phyloP scores from a whole-genome alignment of 1,139 yeast species.

The Hyphopichia burtonii region DNA sequence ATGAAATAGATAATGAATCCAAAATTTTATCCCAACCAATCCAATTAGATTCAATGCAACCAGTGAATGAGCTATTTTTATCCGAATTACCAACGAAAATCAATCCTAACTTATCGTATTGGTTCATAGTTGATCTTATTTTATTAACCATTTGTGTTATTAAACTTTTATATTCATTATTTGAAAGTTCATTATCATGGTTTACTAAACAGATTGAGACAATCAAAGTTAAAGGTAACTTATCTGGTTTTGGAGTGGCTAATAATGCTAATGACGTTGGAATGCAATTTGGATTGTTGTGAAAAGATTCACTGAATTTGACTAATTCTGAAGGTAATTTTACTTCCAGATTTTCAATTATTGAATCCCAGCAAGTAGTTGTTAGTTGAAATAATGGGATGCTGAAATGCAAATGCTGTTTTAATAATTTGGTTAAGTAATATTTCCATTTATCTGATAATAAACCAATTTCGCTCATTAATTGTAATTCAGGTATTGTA shows the following conservation, averaged over 20 bases:
- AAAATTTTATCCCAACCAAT: conserved; percentile 55
- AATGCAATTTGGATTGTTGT: conserved; percentile 23
- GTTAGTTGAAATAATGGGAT: conserved; percentile 50
- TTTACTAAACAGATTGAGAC: conserved; percentile 47
- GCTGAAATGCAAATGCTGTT: conserved; percentile 6
- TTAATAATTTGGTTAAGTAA: conserved; percentile 18
- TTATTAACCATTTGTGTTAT: conserved; percentile 26
- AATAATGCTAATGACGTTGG: conserved; percentile 36
- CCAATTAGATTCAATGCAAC: conserved; percentile 54
- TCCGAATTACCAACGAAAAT: conserved; percentile 54
- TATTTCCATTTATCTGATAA: conserved; percentile 44
- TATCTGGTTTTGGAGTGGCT: conserved; percentile 39
- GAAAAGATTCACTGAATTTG: conserved; percentile 32
- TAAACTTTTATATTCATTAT: conserved; percentile 30
- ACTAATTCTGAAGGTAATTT: conserved; percentile 41
- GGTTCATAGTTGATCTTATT: conserved; percentile 29
- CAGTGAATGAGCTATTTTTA: conserved; percentile 51
- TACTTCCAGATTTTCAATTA: conserved; percentile 12
- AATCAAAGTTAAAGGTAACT: conserved; percentile 46
- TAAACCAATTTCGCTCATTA: conserved; percentile 33
- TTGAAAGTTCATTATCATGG: conserved; percentile 17
- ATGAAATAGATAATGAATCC: conserved; percentile 36
- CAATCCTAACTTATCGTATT: conserved; percentile 53
- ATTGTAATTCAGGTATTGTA: conserved; percentile 46
- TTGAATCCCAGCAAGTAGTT: conserved; percentile 48